Evolutionary conservation across 768 basidiomycete genomes (phyloP), one percentile per base, ranked within the genome.

Genomic region (Lyophyllum decastes): DNA sequence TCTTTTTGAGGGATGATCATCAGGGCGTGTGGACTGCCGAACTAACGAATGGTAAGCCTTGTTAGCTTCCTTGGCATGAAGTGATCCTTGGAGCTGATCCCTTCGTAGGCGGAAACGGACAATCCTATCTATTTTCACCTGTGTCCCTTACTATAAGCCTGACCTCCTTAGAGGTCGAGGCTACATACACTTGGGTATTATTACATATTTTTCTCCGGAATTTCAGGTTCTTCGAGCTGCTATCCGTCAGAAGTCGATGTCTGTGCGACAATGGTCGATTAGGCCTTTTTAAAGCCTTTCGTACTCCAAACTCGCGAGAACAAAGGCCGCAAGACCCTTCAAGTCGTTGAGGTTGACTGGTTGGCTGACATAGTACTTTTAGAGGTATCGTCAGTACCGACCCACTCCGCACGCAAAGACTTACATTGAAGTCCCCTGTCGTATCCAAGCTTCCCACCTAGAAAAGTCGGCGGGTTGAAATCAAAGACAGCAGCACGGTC

Each of bases 231-330:
- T 38, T 12, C 35, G 5, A 38, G 3, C 35, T 9, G 5, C 35
- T 12, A 4, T 16, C 30, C 10, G 30, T 4, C 30, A 30, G 10
- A 30, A 30, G 30, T 10, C 30, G 10, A 10, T 30, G 4, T 30
- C 30, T 30, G n/a, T n/a, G n/a, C n/a, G n/a, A n/a, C n/a, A n/a
- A n/a, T n/a, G n/a, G n/a, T n/a, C n/a, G n/a, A n/a, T n/a, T n/a
- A n/a, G n/a, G n/a, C n/a, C n/a, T n/a, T n/a, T n/a, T 53, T 55
- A 61, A 24, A 74, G 56, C 52, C 56, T 66, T 45, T 80, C 78
- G 33, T 70, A 72, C 62, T 82, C 79, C 44, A 79, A 52, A 60
- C 79, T 81, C 0, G 79, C 79, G n/a, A 81, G 64, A 14, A 81
- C 56, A 58, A 82, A 80, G 0, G 78, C 74, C 0, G 77, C 75